Conservation (phyloP, 2,329 filamentous ascomycete genomes). For the Pleurostoma richardsiae region DNA sequence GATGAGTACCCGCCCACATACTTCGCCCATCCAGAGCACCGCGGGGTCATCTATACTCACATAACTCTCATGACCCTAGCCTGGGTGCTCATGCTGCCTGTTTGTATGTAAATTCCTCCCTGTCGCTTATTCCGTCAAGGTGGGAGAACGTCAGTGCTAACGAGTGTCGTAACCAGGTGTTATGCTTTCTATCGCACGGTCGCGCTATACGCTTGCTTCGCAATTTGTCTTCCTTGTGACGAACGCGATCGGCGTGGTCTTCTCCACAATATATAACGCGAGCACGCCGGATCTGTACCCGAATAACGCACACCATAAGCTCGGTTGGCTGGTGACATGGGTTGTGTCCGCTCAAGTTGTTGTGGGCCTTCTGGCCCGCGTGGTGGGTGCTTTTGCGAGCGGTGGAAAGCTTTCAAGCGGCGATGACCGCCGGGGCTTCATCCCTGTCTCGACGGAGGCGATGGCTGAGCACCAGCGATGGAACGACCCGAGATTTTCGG, state of each 20-base stretch:
- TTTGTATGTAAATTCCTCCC: slow-evolving; percentile 44
- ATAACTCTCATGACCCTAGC: slow-evolving; percentile 62
- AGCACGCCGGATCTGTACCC: slow-evolving; percentile 82
- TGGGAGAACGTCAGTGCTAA: slow-evolving; percentile 7
- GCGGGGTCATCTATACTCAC: slow-evolving; percentile 44
- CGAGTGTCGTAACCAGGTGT: slow-evolving; percentile 49
- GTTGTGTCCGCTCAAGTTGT: slow-evolving; percentile 65
- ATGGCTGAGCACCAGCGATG: slow-evolving; percentile 46
- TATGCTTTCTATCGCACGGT: slow-evolving; percentile 80
- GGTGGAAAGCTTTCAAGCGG: background rate
- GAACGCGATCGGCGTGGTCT: slow-evolving; percentile 60
- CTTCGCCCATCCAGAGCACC: slow-evolving; percentile 31
- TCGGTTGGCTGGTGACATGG: slow-evolving; percentile 80
- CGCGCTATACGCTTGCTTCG: slow-evolving; percentile 62
- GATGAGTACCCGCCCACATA: slow-evolving; percentile 28
- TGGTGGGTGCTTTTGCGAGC: slow-evolving; percentile 40
- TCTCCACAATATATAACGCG: slow-evolving; percentile 69
- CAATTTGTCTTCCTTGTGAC: slow-evolving; percentile 64
- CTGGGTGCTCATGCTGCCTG: slow-evolving; percentile 66
- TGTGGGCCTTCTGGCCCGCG: slow-evolving; percentile 60
- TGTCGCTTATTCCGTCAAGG: background rate
- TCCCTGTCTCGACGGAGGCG: slow-evolving; percentile 54
- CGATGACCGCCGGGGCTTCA: slow-evolving; percentile 44
- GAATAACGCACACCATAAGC: slow-evolving; percentile 81
- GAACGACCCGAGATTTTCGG: slow-evolving; percentile 26